Evolutionary conservation across 2,329 filamentous ascomycete genomes (phyloP), one percentile per base, ranked within the genome.

Genomic region (Alternaria sp.): DNA sequence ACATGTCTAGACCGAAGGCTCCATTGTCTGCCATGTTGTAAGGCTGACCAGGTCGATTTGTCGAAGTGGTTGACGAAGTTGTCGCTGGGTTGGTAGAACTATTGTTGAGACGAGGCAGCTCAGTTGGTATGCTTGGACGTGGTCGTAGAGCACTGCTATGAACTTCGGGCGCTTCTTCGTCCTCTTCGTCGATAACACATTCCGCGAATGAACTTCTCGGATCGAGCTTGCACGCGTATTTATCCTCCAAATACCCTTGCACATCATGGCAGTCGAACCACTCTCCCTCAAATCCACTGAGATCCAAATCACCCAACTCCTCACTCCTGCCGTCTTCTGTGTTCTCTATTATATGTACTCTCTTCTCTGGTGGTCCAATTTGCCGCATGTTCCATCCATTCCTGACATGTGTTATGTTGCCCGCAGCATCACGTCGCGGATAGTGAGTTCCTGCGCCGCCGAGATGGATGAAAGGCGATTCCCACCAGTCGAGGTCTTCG

Each of bases 221-320:
- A 9, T 89, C 85, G 52, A 93, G 87, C 46, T 81, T 74, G 30
- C 93, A 85, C 5, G 88, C 88, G 30, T 86, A 85, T 51, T 86
- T 83, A 5, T 75, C 67, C 41, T 84, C 84, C 3, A 96, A 80
- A 72, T 93, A 95, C 12, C 86, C 83, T 75, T 95, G 90, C 0
- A 93, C 88, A 74, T 95, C 92, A 60, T 91, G 85, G 0, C 88
- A 81, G 71, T 95, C 91, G 67, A 91, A 91, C 82, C 92, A 95
- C 51, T 91, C 87, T 5, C 91, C 91, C 60, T 90, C 86, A 62
- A 89, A 91, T 0, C 87, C 90, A 1, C 85, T 83, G 7, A 89
- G 75, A 39, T 82, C 83, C 65, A 90, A 81, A 18, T 72, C 69
- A 7, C 55, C 47, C 7, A 68, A 54, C 44, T 65, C 69, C 59